Evolutionary conservation across 2,329 filamentous ascomycete genomes (phyloP).

Genomic region (Paraphaeosphaeria minitans): DNA sequence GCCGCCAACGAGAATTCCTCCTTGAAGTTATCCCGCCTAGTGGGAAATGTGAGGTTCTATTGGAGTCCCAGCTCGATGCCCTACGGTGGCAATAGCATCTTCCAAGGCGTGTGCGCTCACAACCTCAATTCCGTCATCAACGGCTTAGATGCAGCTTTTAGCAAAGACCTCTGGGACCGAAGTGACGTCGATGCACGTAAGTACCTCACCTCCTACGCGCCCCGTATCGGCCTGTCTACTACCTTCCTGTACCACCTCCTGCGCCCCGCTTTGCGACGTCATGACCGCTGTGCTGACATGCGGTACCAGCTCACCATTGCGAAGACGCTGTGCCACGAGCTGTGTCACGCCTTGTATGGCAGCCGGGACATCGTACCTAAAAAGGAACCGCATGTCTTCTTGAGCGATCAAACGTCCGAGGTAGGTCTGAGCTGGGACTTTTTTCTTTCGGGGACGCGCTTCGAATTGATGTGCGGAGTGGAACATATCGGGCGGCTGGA

Average conservation of each 20-base stretch:
- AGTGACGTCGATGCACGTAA: neutral
- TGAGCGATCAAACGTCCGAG: neutral
- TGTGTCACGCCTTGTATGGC: neutral
- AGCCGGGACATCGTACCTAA: neutral
- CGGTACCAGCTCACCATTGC: neutral
- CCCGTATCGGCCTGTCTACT: neutral
- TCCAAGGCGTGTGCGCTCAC: too few relatives aligned
- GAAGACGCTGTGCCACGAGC: neutral
- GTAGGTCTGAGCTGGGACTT: neutral
- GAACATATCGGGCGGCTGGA: neutral
- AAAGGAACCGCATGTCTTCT: neutral
- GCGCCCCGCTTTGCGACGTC: neutral
- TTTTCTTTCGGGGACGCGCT: neutral
- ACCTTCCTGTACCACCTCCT: neutral
- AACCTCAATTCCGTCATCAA: neutral
- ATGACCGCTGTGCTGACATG: neutral
- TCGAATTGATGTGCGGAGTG: neutral
- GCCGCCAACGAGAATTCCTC: neutral
- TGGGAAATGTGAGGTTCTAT: neutral
- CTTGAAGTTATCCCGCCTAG: neutral
- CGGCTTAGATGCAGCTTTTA: neutral
- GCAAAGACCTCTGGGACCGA: neutral
- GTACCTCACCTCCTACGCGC: neutral
- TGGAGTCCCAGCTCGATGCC: neutral
- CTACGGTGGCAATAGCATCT: neutral